phyloP scores from a whole-genome alignment of 768 basidiomycete species.

The Naganishia vaughanmartiniae region DNA sequence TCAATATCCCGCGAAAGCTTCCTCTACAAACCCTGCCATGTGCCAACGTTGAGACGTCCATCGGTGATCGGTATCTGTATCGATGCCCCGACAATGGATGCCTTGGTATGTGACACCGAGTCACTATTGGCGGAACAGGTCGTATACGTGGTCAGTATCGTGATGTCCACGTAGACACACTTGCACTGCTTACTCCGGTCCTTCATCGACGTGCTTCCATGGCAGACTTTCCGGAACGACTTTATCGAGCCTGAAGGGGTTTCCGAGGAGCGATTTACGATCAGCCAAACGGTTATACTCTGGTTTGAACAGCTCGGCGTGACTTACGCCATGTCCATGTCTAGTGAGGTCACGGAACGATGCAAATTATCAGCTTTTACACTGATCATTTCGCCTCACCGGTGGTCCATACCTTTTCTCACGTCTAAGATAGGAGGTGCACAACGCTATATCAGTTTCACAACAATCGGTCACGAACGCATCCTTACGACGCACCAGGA shows the following conservation, averaged over 20 bases:
- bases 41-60: constrained; percentile 72
- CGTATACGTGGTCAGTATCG: not conserved
- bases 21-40: constrained; percentile 80
- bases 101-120: constrained; percentile 88
- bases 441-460: constrained; percentile 1
- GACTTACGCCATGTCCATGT: constrained; percentile 79
- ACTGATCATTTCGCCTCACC: not conserved
- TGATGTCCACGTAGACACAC: not conserved
- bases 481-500: constrained; percentile 56
- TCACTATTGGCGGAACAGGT: constrained; percentile 57
- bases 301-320: not conserved
- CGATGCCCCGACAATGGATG: constrained; percentile 76
- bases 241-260: constrained; percentile 63
- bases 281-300: not conserved
- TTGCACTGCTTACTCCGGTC: constrained; percentile 67
- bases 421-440: constrained; percentile 33
- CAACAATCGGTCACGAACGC: not conserved
- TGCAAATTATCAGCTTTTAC: not conserved
- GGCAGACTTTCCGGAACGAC: constrained; percentile 79
- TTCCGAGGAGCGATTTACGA: not conserved
- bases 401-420: constrained; percentile 36
- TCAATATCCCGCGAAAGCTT: no score
- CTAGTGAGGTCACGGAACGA: constrained; percentile 53
- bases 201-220: constrained; percentile 88
- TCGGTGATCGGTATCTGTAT: constrained; percentile 80